Base-by-base conservation (phyloP, 768 basidiomycete species). In the Pisolithus tinctorius region DNA sequence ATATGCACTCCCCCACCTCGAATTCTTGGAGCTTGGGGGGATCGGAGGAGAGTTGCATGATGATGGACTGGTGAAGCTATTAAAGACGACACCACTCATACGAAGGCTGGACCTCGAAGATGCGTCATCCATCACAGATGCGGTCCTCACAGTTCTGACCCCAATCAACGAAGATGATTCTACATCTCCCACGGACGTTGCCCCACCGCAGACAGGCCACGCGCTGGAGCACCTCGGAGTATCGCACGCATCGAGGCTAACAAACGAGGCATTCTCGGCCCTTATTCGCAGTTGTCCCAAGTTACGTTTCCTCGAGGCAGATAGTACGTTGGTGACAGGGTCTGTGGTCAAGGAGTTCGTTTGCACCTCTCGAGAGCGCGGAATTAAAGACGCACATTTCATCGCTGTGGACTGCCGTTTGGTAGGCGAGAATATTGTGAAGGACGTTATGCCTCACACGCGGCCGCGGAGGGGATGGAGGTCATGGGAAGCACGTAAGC, bases 81-180 rank as follows among this genome's bases (percentile, higher is more conserved):
- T 96, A 34, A 69, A 68, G 42, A 85, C 84, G 13, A 84, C 83
- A 2, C 87, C 87, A 1, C 65, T 74, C 54, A 82, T 96, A 44
- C 76, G 82, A 49, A 80, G 80, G 42, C 69, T 95, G 38, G 93
- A 96, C 63, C 71, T 96, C n/a, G 93, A 95, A 62, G 88, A 91
- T 56, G 89, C 89, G 6, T 65, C 68, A 11, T 78, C 83, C 16
- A 79, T 93, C 48, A 85, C 80, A 1, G 91, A 95, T 64, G 69
- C 73, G 2, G 76, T 93, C n/a, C 64, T 95, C 25, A 70, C 72
- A 17, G 71, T 73, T 0, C 71, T 96, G 31, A 88, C 86, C 1
- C 86, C 83, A 0, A 25, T 10, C 2, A 58, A 61, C 13, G 49
- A 58, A 17, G 51, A 60, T 6, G 37, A 53, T 30, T 31, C 39